phyloP scores from a whole-genome alignment of 2,329 filamentous ascomycete genomes.

The Westerdykella aurantiaca region DNA sequence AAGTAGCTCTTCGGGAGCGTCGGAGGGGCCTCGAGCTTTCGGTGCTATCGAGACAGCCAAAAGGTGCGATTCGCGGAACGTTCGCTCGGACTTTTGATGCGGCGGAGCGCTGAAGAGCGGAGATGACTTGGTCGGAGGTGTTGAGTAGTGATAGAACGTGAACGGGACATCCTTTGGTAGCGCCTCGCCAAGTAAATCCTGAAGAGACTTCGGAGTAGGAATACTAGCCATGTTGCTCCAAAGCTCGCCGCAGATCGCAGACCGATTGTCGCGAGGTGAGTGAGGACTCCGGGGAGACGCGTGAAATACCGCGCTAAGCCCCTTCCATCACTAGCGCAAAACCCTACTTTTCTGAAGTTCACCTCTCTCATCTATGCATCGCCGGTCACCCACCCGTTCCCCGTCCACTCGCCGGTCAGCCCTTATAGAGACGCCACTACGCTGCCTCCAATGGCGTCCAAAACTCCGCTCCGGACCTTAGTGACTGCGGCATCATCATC shows the following conservation, averaged over 20 bases:
- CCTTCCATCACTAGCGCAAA: conserved; percentile 14
- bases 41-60: conserved; percentile 51
- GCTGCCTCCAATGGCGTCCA: conserved; percentile 43
- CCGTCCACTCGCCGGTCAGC: conserved; percentile 11
- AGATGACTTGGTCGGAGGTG: conserved; percentile 66
- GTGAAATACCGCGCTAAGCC: conserved; percentile 1
- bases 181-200: conserved; percentile 46
- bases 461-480: conserved; percentile 37
- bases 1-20: conserved; percentile 51
- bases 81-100: conserved; percentile 64
- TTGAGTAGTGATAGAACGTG: conserved; percentile 79
- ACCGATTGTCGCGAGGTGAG: conserved; percentile 4
- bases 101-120: conserved; percentile 77
- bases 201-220: conserved; percentile 20
- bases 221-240: conserved; percentile 18
- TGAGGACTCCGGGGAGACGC: conserved; percentile 2
- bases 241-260: conserved; percentile 3
- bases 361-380: conserved; percentile 7
- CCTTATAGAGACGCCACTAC: conserved; percentile 8
- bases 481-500: conserved; percentile 22
- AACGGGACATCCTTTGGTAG: conserved; percentile 54
- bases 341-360: conserved; percentile 26
- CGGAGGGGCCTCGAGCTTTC: conserved; percentile 20
- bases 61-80: conserved; percentile 83
- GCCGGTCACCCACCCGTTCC: conserved; percentile 4